Percentiles rank a stretch among this genome's conserved stretches.
phyloP scores from a whole-genome alignment of 2,329 filamentous ascomycete genomes.

The Colletotrichum sublineola region DNA sequence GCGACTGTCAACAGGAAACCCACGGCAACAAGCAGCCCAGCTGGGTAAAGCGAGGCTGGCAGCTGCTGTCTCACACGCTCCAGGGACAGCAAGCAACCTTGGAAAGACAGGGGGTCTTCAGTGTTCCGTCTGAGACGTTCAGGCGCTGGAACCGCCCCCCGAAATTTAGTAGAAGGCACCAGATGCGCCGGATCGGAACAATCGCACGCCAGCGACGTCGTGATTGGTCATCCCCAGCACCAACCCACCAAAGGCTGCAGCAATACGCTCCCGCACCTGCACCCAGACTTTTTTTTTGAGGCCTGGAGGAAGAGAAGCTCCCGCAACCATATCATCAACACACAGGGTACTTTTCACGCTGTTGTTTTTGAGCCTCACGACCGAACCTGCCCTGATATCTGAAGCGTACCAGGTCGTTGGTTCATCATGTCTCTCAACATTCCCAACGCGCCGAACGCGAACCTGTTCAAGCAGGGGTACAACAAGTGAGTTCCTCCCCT shows the following conservation, averaged over 20 bases:
- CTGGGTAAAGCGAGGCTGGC: slow-evolving; percentile 35
- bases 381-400: slow-evolving; percentile 17
- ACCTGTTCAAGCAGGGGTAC: slow-evolving; percentile 96
- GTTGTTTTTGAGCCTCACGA: slow-evolving; percentile 34
- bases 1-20: slow-evolving; percentile 34
- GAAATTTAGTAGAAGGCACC: slow-evolving; percentile 42
- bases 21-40: slow-evolving; percentile 30
- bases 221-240: slow-evolving; percentile 41
- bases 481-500: slow-evolving; percentile 78
- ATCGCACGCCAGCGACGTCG: slow-evolving; percentile 28
- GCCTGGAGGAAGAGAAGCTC: slow-evolving; percentile 39
- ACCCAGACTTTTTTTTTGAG: slow-evolving; percentile 44
- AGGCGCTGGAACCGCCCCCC: slow-evolving; percentile 33
- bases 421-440: slow-evolving; percentile 92
- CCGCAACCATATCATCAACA: slow-evolving; percentile 39
- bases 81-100: background rate
- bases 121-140: slow-evolving; percentile 1
- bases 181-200: slow-evolving; percentile 43
- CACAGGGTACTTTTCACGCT: slow-evolving; percentile 29
- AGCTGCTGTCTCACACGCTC: slow-evolving; percentile 31
- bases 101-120: slow-evolving; percentile 20
- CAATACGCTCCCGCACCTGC: slow-evolving; percentile 34
- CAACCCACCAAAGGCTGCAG: slow-evolving; percentile 42
- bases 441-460: slow-evolving; percentile 91
- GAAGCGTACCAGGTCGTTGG: slow-evolving; percentile 34